Evolutionary conservation across 2,329 filamentous ascomycete species (phyloP).

Genomic region (Neospermospora avenae): DNA sequence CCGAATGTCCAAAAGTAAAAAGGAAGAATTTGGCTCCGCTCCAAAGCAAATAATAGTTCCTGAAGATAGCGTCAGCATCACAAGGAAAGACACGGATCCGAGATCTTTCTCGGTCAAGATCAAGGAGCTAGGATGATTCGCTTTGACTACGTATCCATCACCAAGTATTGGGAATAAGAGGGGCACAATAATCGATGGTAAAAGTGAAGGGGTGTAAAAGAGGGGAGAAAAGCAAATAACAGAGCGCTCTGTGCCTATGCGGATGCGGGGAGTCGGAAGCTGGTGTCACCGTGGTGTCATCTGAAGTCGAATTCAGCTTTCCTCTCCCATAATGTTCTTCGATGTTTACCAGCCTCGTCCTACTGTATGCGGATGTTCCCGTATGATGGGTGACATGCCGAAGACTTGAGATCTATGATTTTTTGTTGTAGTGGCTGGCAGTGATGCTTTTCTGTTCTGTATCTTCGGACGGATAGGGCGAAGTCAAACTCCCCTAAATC

Average conservation of each 20-base stretch:
- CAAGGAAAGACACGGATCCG: too few relatives aligned
- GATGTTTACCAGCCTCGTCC: too few relatives aligned
- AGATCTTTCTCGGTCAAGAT: background rate
- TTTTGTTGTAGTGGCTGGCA: background rate
- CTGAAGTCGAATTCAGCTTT: background rate
- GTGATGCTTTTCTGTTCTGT: too few relatives aligned
- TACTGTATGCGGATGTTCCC: background rate
- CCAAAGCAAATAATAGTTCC: too few relatives aligned
- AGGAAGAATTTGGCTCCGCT: too few relatives aligned
- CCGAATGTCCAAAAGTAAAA: too few relatives aligned
- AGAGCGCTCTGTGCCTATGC: background rate
- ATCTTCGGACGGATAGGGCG: too few relatives aligned
- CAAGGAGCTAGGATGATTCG: background rate
- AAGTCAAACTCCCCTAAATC: background rate
- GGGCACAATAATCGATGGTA: slow-evolving; percentile 8
- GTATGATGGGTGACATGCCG: background rate
- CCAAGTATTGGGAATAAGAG: slow-evolving; percentile 4
- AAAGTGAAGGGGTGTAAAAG: background rate
- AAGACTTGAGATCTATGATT: background rate
- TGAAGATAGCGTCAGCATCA: too few relatives aligned
- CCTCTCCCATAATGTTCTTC: too few relatives aligned
- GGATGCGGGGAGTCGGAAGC: background rate
- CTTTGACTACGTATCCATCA: background rate
- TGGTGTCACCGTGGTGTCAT: background rate
- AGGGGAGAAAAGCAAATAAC: background rate